phyloP scores from a whole-genome alignment of 2,329 filamentous ascomycete genomes.

The Teratosphaeria gauchensis region DNA sequence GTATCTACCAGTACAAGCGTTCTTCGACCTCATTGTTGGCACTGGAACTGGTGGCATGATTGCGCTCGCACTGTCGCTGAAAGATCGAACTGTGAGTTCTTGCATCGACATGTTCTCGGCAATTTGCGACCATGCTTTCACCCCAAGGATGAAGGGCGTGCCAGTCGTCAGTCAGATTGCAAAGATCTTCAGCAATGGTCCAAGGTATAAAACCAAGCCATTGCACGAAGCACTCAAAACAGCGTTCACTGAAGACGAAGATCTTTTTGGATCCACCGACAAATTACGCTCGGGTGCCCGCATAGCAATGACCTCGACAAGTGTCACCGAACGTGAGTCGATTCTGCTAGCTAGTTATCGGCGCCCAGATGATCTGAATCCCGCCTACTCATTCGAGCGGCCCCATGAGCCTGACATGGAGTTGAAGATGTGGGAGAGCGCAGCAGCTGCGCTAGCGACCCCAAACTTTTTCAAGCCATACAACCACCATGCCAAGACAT shows the following conservation, averaged over 20 bases:
- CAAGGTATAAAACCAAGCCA: conserved; percentile 27
- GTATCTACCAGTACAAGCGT: conserved; percentile 33
- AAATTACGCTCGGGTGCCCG: conserved; percentile 20
- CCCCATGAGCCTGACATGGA: conserved; percentile 31
- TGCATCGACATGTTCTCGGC: conserved; percentile 32
- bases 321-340: conserved; percentile 29
- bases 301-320: conserved; percentile 37
- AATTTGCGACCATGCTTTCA: conserved; percentile 34
- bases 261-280: conserved; percentile 17
- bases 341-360: conserved; percentile 40
- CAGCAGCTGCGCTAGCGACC: conserved; percentile 42
- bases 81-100: conserved; percentile 29
- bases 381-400: conserved; percentile 31
- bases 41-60: conserved; percentile 39
- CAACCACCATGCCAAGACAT: conserved; percentile 37
- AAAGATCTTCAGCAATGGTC: conserved; percentile 18
- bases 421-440: conserved; percentile 43
- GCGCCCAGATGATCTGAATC: conserved; percentile 20
- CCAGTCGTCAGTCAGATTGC: conserved; percentile 25
- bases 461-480: conserved; percentile 45
- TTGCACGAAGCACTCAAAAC: conserved; percentile 28
- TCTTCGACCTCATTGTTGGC: conserved; percentile 43
- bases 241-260: conserved; percentile 28
- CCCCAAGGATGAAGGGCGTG: conserved; percentile 27
- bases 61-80: conserved; percentile 32